Conservation (phyloP, 306 rosid species). For the Comarum palustre region DNA sequence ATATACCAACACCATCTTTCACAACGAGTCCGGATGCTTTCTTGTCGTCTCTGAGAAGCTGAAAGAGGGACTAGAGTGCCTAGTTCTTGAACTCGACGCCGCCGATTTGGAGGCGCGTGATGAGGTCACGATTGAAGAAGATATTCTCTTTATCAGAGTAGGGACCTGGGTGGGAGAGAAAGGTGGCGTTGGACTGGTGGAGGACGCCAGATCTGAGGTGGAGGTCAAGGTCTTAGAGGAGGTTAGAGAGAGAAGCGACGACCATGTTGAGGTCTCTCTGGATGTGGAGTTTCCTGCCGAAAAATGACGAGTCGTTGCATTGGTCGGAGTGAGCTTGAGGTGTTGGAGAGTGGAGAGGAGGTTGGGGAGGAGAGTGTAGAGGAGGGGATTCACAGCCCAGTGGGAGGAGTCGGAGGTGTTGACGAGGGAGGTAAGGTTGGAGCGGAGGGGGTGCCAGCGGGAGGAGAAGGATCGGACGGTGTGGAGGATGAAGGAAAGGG, state of each 20-base stretch:
- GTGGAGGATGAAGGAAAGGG: conserved; percentile 38
- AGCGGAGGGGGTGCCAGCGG: conserved; percentile 48
- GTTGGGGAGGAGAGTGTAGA: conserved; percentile 50
- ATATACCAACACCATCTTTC: too few relatives aligned
- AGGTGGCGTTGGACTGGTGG: conserved; percentile 54
- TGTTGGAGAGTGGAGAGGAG: conserved; percentile 54
- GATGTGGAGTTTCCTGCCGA: conserved; percentile 58
- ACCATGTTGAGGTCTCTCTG: conserved; percentile 66
- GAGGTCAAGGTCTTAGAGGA: conserved; percentile 49
- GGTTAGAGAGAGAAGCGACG: conserved; percentile 38
- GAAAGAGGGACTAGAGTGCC: conserved; percentile 51
- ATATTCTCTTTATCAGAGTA: conserved; percentile 37
- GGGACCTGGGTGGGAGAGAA: conserved; percentile 47
- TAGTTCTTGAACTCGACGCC: conserved; percentile 53
- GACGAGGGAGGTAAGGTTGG: conserved; percentile 42
- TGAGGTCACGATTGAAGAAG: conserved; percentile 49
- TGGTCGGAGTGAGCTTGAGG: conserved; percentile 41
- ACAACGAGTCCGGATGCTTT: conserved; percentile 32
- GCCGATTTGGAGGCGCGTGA: conserved; percentile 54
- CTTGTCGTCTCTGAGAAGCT: conserved; percentile 38
- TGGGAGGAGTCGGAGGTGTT: conserved; percentile 38
- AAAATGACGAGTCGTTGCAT: conserved; percentile 34
- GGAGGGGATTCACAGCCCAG: conserved; percentile 55
- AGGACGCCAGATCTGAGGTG: conserved; percentile 57
- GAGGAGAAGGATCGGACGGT: conserved; percentile 42